A percentile compares a stretch with the other conserved stretches of the same genome.
These are phyloP conservation scores for Piper longum DNA, from an alignment of 164 flowering plant species.

Conservation along the genomic window DNA sequence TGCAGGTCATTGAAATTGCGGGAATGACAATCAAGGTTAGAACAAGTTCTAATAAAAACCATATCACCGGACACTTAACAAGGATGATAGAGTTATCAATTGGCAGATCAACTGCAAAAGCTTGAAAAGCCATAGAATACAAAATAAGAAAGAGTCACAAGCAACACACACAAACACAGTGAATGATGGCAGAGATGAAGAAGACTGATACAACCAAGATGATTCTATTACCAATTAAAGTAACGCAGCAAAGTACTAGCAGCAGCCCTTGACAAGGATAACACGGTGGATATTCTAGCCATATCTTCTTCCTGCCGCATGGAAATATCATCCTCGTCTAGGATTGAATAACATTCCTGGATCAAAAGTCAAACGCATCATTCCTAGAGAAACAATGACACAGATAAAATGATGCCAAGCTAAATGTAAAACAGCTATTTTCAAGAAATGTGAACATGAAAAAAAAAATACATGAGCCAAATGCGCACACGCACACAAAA, in stretches of 20 bases:
- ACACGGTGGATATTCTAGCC: constrained; percentile 30
- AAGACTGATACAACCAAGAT: background rate
- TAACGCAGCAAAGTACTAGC: constrained; percentile 41
- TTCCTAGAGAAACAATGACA: too few relatives aligned
- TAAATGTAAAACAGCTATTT: too few relatives aligned
- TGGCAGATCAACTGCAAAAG: too few relatives aligned
- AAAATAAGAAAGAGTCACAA: background rate
- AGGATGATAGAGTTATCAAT: too few relatives aligned
- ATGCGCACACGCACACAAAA: background rate
- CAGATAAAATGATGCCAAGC: too few relatives aligned
- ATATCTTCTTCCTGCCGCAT: constrained; percentile 38
- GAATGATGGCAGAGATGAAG: background rate
- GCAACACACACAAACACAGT: background rate
- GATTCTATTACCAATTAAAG: constrained; percentile 41
- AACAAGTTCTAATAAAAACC: too few relatives aligned
- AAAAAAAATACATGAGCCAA: background rate
- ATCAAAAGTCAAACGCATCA: background rate
- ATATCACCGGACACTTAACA: too few relatives aligned
- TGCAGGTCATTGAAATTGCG: too few relatives aligned
- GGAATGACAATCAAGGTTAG: too few relatives aligned
- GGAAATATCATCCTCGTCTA: constrained; percentile 33
- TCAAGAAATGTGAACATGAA: too few relatives aligned
- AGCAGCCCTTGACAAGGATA: constrained; percentile 32
- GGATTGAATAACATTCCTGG: constrained; percentile 29
- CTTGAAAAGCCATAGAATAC: too few relatives aligned